phyloP scores from a whole-genome alignment of 2,329 filamentous ascomycete species.

The Exophiala viscosa region DNA sequence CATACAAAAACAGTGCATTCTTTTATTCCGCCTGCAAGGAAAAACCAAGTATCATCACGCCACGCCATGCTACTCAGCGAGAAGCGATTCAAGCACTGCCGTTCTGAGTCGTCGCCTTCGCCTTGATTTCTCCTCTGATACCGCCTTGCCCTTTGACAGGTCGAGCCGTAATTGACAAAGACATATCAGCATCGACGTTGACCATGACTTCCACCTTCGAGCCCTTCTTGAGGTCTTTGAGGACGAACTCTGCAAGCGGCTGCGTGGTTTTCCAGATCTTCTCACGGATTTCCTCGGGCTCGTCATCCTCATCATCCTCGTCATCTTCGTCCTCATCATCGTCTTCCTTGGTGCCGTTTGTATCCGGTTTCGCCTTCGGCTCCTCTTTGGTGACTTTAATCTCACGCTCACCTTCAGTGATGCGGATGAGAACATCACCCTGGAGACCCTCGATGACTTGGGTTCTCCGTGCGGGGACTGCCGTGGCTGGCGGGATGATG shows the following conservation, averaged over 20 bases:
- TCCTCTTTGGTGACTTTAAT: slow-evolving; percentile 92
- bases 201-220: slow-evolving; percentile 91
- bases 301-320: slow-evolving; percentile 64
- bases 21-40: not conserved
- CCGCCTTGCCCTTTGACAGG: slow-evolving; percentile 86
- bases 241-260: slow-evolving; percentile 76
- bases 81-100: slow-evolving; percentile 29
- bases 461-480: slow-evolving; percentile 81
- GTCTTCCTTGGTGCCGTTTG: slow-evolving; percentile 54
- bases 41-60: not conserved
- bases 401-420: slow-evolving; percentile 82
- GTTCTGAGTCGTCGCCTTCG: slow-evolving; percentile 35
- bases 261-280: slow-evolving; percentile 88
- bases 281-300: slow-evolving; percentile 81
- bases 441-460: slow-evolving; percentile 73
- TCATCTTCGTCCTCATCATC: slow-evolving; percentile 62
- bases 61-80: not conserved
- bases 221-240: slow-evolving; percentile 80
- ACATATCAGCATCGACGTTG: slow-evolving; percentile 76
- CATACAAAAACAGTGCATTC: too few species aligned
- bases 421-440: slow-evolving; percentile 81
- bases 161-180: slow-evolving; percentile 73
- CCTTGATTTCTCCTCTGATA: slow-evolving; percentile 61
- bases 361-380: slow-evolving; percentile 64
- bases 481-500: slow-evolving; percentile 80